phyloP scores from a whole-genome alignment of 495 filamentous ascomycete genomes.

The Hypoxylon subgilvum region DNA sequence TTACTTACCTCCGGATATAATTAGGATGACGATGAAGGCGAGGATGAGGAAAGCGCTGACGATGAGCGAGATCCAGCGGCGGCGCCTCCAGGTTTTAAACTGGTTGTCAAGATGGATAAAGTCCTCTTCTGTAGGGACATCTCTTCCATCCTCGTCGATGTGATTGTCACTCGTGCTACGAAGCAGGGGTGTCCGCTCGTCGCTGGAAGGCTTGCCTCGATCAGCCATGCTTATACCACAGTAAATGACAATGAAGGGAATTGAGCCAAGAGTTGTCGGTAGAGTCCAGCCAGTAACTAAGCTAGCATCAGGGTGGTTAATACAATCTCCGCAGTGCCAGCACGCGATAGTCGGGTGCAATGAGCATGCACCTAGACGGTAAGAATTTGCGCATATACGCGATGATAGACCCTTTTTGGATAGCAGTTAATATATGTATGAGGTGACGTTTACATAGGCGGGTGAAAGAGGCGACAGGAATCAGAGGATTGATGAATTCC shows the following conservation, averaged over 20 bases:
- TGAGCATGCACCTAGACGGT: no score
- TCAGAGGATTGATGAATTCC: constrained; percentile 6
- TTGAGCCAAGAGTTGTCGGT: constrained; percentile 17
- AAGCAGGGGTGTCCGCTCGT: constrained; percentile 33
- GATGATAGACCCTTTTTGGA: no score
- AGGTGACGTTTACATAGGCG: constrained; percentile 14
- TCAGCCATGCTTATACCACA: constrained; percentile 27
- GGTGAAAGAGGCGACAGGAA: constrained; percentile 1
- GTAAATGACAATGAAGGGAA: constrained; percentile 18
- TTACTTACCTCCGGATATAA: constrained; percentile 40
- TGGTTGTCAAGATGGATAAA: constrained; percentile 13
- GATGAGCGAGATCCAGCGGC: constrained; percentile 43
- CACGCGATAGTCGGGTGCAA: constrained; percentile 6
- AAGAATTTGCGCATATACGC: no score
- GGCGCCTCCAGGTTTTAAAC: constrained; percentile 34
- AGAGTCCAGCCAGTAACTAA: constrained; percentile 4
- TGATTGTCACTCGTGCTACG: constrained; percentile 5
- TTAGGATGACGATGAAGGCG: constrained; percentile 38
- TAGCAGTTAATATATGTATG: no score
- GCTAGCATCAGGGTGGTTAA: not conserved
- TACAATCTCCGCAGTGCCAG: not conserved
- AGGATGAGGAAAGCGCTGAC: constrained; percentile 36
- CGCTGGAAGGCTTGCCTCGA: constrained; percentile 4
- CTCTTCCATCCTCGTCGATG: constrained; percentile 7
- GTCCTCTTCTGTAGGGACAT: constrained; percentile 12